phyloP scores from a whole-genome alignment of 306 rosid genomes.

The Datisca glomerata region DNA sequence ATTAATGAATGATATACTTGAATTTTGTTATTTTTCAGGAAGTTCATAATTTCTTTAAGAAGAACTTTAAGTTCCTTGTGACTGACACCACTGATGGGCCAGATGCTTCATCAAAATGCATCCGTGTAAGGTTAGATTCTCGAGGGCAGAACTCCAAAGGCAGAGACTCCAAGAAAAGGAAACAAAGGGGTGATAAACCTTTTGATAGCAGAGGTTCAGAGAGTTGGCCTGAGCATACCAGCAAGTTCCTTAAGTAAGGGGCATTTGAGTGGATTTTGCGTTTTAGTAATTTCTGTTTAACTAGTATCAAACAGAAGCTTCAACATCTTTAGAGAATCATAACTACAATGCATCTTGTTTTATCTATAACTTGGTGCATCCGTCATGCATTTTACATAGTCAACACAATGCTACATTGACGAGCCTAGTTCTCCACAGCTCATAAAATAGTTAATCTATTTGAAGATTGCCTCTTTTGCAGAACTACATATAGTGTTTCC shows the following conservation, averaged over 20 bases:
- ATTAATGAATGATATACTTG: too few species aligned
- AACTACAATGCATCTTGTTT: too few species aligned
- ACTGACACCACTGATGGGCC: constrained; percentile 84
- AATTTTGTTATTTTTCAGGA: constrained; percentile 66
- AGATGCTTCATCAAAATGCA: constrained; percentile 78
- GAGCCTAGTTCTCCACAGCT: too few species aligned
- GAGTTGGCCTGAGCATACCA: constrained; percentile 58
- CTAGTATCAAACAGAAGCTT: background rate
- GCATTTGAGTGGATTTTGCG: background rate
- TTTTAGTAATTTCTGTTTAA: constrained; percentile 1
- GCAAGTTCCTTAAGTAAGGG: constrained; percentile 73
- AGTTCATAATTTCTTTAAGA: constrained; percentile 76
- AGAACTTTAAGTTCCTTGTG: constrained; percentile 77
- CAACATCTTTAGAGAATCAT: background rate
- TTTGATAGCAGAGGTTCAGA: constrained; percentile 94
- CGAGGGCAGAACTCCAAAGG: constrained; percentile 38
- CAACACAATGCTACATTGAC: background rate
- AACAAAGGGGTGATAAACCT: constrained; percentile 68
- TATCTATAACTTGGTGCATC: background rate
- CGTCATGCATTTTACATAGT: background rate
- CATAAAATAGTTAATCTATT: too few species aligned
- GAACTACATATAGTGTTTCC: too few species aligned
- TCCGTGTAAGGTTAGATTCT: constrained; percentile 70
- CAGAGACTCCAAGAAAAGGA: constrained; percentile 59
- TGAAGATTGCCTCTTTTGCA: too few species aligned